phyloP scores from a whole-genome alignment of 768 basidiomycete species.

The Chalciporus piperatus region DNA sequence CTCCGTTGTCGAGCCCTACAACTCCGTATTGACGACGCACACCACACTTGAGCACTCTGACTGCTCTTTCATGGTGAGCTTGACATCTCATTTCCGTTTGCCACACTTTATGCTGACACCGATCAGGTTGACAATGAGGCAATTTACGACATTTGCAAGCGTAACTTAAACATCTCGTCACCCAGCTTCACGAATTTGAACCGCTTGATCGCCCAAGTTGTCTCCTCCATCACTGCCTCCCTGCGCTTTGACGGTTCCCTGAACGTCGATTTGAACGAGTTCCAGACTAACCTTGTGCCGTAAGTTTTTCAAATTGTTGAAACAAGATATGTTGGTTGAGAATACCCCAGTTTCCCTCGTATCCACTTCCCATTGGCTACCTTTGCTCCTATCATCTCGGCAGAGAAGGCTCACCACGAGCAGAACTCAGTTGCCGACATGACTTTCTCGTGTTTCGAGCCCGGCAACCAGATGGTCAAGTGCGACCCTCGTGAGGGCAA shows the following conservation, averaged over 20 bases:
- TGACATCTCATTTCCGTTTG: constrained; percentile 6
- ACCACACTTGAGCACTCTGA: constrained; percentile 98
- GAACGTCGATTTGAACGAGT: constrained; percentile 86
- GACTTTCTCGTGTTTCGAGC: constrained; percentile 89
- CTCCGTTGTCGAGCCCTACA: constrained; percentile 98
- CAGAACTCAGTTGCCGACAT: constrained; percentile 98
- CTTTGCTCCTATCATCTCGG: constrained; percentile 91
- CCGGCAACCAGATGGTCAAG: constrained; percentile 77
- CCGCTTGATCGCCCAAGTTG: constrained; percentile 96
- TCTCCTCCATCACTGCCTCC: constrained; percentile 96
- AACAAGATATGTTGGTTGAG: not conserved
- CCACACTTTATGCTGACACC: constrained; percentile 2
- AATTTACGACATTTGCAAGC: constrained; percentile 77
- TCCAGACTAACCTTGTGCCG: constrained; percentile 99
- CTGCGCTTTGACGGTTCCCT: constrained; percentile 63
- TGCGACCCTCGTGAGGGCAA: constrained; percentile 79
- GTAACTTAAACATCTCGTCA: constrained; percentile 79
- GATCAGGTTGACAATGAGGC: constrained; percentile 80
- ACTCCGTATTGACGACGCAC: constrained; percentile 95
- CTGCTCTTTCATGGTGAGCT: constrained; percentile 93
- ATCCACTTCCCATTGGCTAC: constrained; percentile 99
- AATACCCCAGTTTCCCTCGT: constrained; percentile 74
- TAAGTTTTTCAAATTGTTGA: constrained; percentile 41
- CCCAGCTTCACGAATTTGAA: constrained; percentile 96
- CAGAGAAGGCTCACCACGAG: constrained; percentile 93